These are phyloP conservation scores for Oxytropis ochrocephala DNA, from an alignment of 306 rosid species.

Conservation along the genomic window DNA sequence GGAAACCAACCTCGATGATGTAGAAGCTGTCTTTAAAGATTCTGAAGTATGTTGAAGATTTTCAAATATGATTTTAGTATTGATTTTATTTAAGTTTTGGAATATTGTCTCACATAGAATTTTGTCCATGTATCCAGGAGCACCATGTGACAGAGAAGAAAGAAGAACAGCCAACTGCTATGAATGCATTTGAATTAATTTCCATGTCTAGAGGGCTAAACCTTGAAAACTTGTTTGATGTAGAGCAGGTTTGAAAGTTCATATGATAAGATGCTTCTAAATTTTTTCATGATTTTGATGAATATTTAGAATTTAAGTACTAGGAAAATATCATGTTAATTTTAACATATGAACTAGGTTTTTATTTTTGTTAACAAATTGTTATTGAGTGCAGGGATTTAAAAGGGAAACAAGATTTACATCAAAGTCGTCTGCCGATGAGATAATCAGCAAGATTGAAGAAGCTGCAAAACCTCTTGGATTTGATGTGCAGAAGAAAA, in stretches of 20 bases:
- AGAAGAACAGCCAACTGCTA: constrained; percentile 88
- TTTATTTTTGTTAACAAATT: neutral
- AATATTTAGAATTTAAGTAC: constrained; percentile 4
- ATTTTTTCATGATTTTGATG: neutral
- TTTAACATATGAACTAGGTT: neutral
- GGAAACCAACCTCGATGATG: constrained; percentile 79
- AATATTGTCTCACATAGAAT: constrained; percentile 14
- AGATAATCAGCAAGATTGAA: constrained; percentile 85
- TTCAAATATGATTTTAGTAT: neutral
- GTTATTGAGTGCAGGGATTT: constrained; percentile 46
- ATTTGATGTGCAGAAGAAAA: constrained; percentile 91
- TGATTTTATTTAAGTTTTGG: constrained; percentile 3
- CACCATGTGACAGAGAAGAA: constrained; percentile 88
- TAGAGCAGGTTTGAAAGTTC: constrained; percentile 62
- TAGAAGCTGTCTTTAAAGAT: constrained; percentile 95
- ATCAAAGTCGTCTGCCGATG: constrained; percentile 79
- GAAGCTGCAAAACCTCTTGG: constrained; percentile 99
- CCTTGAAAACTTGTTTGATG: constrained; percentile 84
- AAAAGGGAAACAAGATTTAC: constrained; percentile 99
- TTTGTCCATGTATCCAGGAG: constrained; percentile 52
- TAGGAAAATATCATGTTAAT: neutral
- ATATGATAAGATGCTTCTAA: constrained; percentile 1
- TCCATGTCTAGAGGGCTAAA: constrained; percentile 97
- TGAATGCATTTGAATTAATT: constrained; percentile 94
- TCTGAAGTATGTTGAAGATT: constrained; percentile 64